phyloP scores from a whole-genome alignment of 257 asterid genomes.

The Fraxinus pennsylvanica region DNA sequence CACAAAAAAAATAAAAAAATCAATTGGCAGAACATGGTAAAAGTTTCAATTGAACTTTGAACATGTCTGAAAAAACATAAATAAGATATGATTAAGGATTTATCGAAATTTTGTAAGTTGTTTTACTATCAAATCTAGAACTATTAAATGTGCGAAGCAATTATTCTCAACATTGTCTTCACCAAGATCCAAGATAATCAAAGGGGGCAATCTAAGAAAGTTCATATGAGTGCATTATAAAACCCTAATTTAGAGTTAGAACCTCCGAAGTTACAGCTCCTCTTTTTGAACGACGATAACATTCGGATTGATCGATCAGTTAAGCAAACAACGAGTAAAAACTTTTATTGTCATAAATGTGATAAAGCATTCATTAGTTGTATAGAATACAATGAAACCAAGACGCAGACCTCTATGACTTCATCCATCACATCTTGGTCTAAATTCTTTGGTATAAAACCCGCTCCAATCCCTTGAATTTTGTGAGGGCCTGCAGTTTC shows the following conservation, averaged over 20 bases:
- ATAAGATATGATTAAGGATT: neutral
- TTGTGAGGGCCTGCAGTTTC: conserved; percentile 99
- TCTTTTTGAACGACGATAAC: neutral
- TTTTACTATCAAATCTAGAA: neutral
- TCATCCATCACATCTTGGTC: conserved; percentile 93
- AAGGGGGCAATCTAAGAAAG: neutral
- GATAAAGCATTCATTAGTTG: neutral
- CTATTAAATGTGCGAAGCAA: neutral
- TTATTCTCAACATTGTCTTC: neutral
- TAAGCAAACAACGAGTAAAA: neutral
- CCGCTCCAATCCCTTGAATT: conserved; percentile 99
- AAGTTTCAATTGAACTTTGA: neutral
- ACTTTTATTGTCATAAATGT: neutral
- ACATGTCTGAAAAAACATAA: no score
- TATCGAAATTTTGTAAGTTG: neutral
- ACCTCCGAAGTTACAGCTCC: neutral
- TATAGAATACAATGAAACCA: conserved; percentile 18
- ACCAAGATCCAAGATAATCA: neutral
- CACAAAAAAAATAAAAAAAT: conserved; percentile 9
- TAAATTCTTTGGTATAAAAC: conserved; percentile 92
- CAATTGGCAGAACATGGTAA: conserved; percentile 10
- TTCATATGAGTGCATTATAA: neutral
- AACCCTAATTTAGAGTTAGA: neutral
- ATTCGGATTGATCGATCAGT: neutral
- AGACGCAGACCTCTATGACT: conserved; percentile 76